Evolutionary conservation across 208 protist genomes (phyloP).

Genomic region (Leishmania braziliensis): DNA sequence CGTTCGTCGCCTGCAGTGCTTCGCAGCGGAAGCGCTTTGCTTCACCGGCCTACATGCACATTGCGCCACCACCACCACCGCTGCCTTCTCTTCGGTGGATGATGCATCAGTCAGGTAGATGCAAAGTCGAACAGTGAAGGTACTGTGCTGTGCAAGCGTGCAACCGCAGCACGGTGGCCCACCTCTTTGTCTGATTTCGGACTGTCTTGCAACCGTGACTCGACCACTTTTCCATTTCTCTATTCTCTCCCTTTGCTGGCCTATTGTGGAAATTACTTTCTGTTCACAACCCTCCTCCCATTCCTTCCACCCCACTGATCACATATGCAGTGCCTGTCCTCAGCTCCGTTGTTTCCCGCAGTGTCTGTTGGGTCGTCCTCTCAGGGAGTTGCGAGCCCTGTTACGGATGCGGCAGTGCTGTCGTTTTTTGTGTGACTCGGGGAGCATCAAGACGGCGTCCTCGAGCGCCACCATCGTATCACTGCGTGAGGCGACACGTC

Average conservation of each 20-base stretch:
- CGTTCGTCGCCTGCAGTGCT: neutral
- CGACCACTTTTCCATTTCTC: neutral
- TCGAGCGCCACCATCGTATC: neutral
- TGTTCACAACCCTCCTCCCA: neutral
- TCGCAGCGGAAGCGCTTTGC: neutral
- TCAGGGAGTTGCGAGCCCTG: neutral
- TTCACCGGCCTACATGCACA: no score
- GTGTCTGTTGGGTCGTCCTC: neutral
- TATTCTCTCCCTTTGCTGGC: neutral
- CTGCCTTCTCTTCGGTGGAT: neutral
- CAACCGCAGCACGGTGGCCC: neutral
- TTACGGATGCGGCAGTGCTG: neutral
- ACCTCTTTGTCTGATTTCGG: neutral
- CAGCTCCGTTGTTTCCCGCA: no score
- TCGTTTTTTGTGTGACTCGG: neutral
- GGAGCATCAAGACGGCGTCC: neutral
- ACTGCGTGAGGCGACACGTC: conserved; percentile 17
- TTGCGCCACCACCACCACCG: neutral
- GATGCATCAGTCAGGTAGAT: neutral
- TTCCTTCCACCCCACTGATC: neutral
- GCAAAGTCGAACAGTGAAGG: neutral
- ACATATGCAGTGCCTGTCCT: neutral
- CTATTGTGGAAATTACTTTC: no score
- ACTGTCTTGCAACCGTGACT: neutral
- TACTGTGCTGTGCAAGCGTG: no score